Evolutionary conservation across 1,139 yeast species (phyloP), one percentile per base, ranked within the genome.

Genomic region (Pneumocystis oryctolagi): DNA sequence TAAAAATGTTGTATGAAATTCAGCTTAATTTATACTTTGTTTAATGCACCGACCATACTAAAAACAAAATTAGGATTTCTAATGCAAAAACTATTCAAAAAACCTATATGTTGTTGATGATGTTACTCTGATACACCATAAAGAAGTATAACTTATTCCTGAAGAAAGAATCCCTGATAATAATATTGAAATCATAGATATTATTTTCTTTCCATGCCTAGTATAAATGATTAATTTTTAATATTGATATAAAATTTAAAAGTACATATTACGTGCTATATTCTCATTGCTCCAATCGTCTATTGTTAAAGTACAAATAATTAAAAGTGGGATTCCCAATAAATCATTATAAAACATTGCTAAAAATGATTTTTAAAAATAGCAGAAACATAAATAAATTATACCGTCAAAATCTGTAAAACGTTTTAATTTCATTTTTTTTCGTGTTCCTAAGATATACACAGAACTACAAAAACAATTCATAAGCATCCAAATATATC

Each of bases 41-140:
- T 92, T 76, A 92, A 83, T 63, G 98, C 98, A 73, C 98, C 98
- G 67, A 92, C 97, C 98, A 92, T 92, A 63, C 96, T 57, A 39
- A 28, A 20, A 39, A 39, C 30, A 12, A 30, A 9, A 20, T 25
- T 28, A 57, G 12, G 14, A 47, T 2, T 25, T 47, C 20, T 2
- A 20, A 5, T 12, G 4, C 3, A 57, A 34, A 34, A 39, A 20
- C 3, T 1, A 14, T 20, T 9, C 20, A 57, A 35, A 20, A 57
- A 30, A 39, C 59, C 59, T 88, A 78, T 92, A 92, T 64, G 98
- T 92, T 65, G 98, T 92, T 40, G 97, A 89, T 25, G 97, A 89
- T 59, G 98, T 94, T 68, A 90, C 97, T 79, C 98, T 88, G 67
- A 92, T 96, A 82, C 98, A 92, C 98, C 98, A 92, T 66, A 97